These are phyloP conservation scores for Aspergillus ochraceus DNA, from an alignment of 2,329 filamentous ascomycete species.

Conservation along the genomic window DNA sequence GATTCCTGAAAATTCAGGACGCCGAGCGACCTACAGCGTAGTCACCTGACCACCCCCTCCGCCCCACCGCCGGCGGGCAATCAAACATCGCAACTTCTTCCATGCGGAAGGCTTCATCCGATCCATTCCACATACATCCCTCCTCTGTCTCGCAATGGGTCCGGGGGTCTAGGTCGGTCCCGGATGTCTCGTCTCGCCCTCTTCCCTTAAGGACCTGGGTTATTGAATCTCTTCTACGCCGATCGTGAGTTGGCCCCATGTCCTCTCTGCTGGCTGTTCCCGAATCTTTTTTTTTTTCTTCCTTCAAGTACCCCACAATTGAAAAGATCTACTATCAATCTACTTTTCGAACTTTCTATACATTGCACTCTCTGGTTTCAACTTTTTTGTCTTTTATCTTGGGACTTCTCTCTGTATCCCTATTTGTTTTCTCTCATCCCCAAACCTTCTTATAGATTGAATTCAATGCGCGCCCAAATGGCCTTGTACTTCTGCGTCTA, in stretches of 20 bases:
- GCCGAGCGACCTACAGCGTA: conserved; percentile 11
- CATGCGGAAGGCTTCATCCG: conserved; percentile 6
- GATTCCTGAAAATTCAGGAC: too few species aligned
- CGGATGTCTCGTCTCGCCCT: conserved; percentile 2
- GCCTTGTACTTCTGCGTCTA: background rate
- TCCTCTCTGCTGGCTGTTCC: conserved; percentile 8
- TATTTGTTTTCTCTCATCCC: background rate
- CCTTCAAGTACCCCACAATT: conserved; percentile 1
- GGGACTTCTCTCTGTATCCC: background rate
- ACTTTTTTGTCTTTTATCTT: background rate
- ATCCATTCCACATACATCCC: conserved; percentile 7
- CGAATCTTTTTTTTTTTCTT: conserved; percentile 9
- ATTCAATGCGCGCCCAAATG: background rate
- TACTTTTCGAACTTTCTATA: conserved; percentile 1
- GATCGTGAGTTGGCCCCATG: conserved; percentile 34
- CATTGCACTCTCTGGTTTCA: background rate
- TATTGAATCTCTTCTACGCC: conserved; percentile 24
- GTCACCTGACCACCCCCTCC: conserved; percentile 16
- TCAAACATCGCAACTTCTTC: conserved; percentile 5
- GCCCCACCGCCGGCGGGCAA: conserved; percentile 12
- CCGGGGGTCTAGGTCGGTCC: conserved; percentile 9
- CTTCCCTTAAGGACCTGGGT: conserved; percentile 17
- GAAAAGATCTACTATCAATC: background rate
- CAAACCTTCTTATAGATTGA: background rate
- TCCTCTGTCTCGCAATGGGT: conserved; percentile 11